Evolutionary conservation across 1,139 yeast species (phyloP).

Genomic region (Blastobotrys malaysiensis): DNA sequence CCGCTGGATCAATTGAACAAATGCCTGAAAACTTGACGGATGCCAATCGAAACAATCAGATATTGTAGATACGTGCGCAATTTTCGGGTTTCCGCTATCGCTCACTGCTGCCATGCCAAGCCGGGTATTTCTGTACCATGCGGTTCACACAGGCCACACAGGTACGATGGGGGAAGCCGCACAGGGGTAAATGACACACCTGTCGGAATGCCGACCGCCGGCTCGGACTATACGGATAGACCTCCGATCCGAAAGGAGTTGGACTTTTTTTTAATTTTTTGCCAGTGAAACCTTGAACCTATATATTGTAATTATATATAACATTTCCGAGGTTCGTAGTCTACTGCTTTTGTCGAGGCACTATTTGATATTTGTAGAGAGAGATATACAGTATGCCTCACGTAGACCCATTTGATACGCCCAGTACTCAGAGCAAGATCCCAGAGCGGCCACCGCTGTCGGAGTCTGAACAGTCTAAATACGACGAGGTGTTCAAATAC

Average conservation of each 20-base stretch:
- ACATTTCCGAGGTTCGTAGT: neutral
- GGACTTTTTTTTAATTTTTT: neutral
- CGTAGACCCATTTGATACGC: slow-evolving; percentile 27
- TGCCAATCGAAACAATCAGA: no score
- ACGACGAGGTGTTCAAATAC: slow-evolving; percentile 51
- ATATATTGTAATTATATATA: neutral
- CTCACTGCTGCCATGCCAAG: neutral
- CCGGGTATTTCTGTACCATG: neutral
- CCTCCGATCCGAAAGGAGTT: neutral
- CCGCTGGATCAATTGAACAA: no score
- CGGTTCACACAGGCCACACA: neutral
- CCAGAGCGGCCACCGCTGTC: slow-evolving; percentile 50
- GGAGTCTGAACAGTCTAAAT: slow-evolving; percentile 53
- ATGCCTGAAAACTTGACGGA: no score
- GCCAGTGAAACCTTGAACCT: neutral
- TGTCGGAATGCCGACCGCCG: neutral
- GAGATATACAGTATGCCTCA: slow-evolving; percentile 14
- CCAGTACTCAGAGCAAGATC: slow-evolving; percentile 38
- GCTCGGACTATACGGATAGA: neutral
- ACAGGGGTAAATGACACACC: neutral
- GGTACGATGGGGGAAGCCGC: neutral
- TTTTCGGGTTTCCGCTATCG: no score
- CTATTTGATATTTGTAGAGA: neutral
- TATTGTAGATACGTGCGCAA: no score
- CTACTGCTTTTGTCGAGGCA: neutral